phyloP scores from a whole-genome alignment of 306 rosid species.

The Morella rubra region DNA sequence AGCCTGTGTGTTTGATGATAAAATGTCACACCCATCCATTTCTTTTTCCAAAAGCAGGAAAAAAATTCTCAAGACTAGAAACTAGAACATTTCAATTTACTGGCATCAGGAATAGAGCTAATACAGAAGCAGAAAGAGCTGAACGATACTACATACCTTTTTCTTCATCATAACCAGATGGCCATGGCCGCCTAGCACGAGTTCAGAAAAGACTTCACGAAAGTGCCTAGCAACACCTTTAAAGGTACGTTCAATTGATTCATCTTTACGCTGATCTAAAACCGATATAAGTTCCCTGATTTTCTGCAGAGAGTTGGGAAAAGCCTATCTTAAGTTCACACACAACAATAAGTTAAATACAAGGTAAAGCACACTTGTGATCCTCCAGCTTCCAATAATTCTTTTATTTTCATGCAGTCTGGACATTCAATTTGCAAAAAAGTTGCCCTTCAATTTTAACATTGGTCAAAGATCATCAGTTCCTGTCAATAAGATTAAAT shows the following conservation, averaged over 20 bases:
- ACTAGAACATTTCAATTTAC: not conserved
- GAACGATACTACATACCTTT: conserved; percentile 55
- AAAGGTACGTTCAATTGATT: conserved; percentile 93
- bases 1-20: not conserved
- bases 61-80: not conserved
- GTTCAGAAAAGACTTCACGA: conserved; percentile 94
- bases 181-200: conserved; percentile 92
- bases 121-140: conserved; percentile 16
- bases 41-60: not conserved
- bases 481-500: not conserved
- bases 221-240: conserved; percentile 99
- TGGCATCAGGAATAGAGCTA: conserved; percentile 27
- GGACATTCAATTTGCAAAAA: not conserved
- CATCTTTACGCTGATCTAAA: conserved; percentile 94
- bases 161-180: conserved; percentile 93
- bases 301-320: conserved; percentile 59
- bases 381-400: not conserved
- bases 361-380: not conserved
- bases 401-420: not conserved
- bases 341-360: not conserved
- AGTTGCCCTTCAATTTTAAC: not conserved
- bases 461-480: not conserved
- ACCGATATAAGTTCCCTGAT: conserved; percentile 83
- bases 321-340: not conserved
- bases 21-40: not conserved